Evolutionary conservation across 2,329 filamentous ascomycete species (phyloP), one percentile per base, ranked within the genome.

Genomic region (Botryotinia globosa): DNA sequence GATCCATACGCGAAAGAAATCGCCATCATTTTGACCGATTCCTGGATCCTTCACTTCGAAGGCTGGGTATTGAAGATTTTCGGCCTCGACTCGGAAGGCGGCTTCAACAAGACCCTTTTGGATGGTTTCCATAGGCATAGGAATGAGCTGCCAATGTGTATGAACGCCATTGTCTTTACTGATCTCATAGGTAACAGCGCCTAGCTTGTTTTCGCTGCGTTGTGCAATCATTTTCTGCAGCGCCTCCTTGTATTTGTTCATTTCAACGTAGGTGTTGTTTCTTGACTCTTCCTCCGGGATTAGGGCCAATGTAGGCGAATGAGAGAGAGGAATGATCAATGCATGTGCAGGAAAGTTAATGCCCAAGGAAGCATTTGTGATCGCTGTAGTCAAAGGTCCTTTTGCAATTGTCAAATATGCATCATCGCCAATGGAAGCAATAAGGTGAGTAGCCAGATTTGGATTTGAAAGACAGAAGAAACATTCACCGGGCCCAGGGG

Each of bases 391-490:
- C 0, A 99, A 86, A 8, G 96, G 94, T 0, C 96, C 96, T 81
- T 97, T 98, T 73, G 96, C 94, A 37, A 92, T 96, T 42, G 96
- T 97, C 71, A 98, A 83, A 81, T 98, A 98, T 71, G 90, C 87
- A 74, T 97, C 92, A 29, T 94, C 90, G 70, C 93, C 96, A 75
- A 99, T 95, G 39, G 92, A 94, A 76, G 92, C 92, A 78, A 98
- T 91, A 82, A 99, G 92, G 82, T 99, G 95, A 1, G 91, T 91
- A 69, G 92, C 92, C 62, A 96, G 85, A 74, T 91, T 92, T 9
- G 92, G 89, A 81, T 97, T 98, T 9, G 93, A 94, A 18, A 99
- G 87, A 80, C 96, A 99, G 84, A 99, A 98, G 85, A 96, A 99
- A 83, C 96, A 99, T 78, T 91, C 88, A 69, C 91, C 90, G 2